phyloP scores from a whole-genome alignment of 1,139 yeast genomes.

The Candida sanyaensis region DNA sequence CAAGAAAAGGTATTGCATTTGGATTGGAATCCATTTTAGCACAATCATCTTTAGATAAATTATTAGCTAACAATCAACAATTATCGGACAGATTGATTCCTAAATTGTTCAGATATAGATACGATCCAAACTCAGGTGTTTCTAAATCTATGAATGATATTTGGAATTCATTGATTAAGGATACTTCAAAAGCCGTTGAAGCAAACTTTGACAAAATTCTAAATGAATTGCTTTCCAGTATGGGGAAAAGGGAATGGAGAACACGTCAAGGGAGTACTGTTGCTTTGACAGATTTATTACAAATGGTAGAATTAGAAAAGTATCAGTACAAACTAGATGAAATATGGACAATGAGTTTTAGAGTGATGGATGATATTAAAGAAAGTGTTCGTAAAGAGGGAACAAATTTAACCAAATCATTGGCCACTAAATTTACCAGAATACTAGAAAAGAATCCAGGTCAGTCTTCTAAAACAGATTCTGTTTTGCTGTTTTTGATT shows the following conservation, averaged over 20 bases:
- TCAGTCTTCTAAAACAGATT: constrained; percentile 36
- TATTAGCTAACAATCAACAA: constrained; percentile 54
- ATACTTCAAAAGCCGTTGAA: constrained; percentile 57
- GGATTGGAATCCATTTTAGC: constrained; percentile 87
- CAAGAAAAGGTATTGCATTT: constrained; percentile 91
- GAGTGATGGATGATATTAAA: constrained; percentile 91
- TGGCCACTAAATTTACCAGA: constrained; percentile 65
- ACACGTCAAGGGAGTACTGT: constrained; percentile 85
- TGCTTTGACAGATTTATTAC: constrained; percentile 73
- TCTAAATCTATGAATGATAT: constrained; percentile 84
- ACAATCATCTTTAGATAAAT: constrained; percentile 68
- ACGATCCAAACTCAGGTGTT: constrained; percentile 80
- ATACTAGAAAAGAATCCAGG: constrained; percentile 43
- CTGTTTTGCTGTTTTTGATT: constrained; percentile 61
- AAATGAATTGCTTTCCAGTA: constrained; percentile 63
- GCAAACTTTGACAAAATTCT: constrained; percentile 60
- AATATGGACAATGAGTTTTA: constrained; percentile 86
- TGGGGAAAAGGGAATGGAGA: constrained; percentile 91
- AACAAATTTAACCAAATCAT: constrained; percentile 60
- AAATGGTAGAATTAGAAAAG: constrained; percentile 53
- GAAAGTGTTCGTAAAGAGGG: constrained; percentile 92
- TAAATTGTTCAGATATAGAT: constrained; percentile 77
- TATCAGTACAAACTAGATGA: constrained; percentile 61
- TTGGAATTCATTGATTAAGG: constrained; percentile 73
- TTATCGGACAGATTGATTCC: constrained; percentile 71